Base-by-base conservation (phyloP, 169 alveolate genomes). In the Plasmodium gonderi region DNA sequence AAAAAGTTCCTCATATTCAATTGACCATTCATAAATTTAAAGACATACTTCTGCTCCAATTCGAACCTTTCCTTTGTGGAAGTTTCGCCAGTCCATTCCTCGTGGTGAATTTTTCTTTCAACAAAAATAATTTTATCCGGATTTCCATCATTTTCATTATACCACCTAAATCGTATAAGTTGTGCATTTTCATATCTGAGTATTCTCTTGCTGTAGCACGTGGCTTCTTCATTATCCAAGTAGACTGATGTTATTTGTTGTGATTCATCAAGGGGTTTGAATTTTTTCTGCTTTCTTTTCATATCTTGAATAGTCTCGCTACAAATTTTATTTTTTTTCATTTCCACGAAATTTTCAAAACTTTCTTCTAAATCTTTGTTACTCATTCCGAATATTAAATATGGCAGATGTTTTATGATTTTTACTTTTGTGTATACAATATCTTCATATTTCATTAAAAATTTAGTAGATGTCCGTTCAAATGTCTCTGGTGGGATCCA, bases 401-500 rank as follows among this genome's bases (percentile, higher is more conserved):
- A 96, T 1, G 97, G 97, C 69, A 96, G 81, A 68, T 96, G 95
- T 23, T 95, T 81, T 23, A 96, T 94, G 42, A 96, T 96, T 26
- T 93, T 82, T 51, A 94, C 97, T 85, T 95, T 93, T n/a, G 95
- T 95, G 89, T 95, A 92, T 31, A 91, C 91, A 26, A 96, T 95
- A 79, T 95, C 94, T 42, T 96, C 96, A 40, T 95, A 95, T 74
- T 95, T 94, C 14, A 96, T 90, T 95, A 96, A 94, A 89, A 95
- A 96, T 81, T 96, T 96, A 3, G 96, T 95, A 9, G 97, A 95
- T 9, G 77, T 91, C 36, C 97, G 90, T 78, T 92, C 94, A 60
- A 96, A 96, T 11, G 96, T 95, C 5, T 96, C 97, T 0, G 97
- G 97, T 26, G 97, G 97, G 40, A 91, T 81, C 97, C 97, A 96